phyloP scores from a whole-genome alignment of 352 stramenopile species.

The Nothophytophthora sp. region DNA sequence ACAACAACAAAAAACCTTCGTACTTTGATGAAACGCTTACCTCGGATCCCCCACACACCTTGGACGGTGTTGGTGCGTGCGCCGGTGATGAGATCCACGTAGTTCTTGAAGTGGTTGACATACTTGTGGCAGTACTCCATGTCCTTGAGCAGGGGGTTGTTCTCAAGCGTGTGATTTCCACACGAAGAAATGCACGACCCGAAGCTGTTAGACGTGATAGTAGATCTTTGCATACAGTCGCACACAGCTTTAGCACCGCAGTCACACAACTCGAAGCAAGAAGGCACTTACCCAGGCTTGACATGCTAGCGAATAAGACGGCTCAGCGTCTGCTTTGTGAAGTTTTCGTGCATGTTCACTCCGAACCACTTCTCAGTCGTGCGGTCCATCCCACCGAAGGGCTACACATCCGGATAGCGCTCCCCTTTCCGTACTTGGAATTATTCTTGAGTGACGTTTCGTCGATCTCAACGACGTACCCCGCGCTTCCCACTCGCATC shows the following conservation, averaged over 20 bases:
- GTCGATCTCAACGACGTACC: slow-evolving; percentile 32
- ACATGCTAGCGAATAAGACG: slow-evolving; percentile 11
- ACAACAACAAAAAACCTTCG: not conserved
- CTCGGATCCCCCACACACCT: slow-evolving; percentile 11
- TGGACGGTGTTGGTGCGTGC: slow-evolving; percentile 27
- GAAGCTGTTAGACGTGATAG: slow-evolving; percentile 25
- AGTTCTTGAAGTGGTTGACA: slow-evolving; percentile 25
- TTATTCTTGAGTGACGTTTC: slow-evolving; percentile 30
- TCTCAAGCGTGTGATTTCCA: slow-evolving; percentile 18
- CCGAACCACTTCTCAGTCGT: slow-evolving; percentile 26
- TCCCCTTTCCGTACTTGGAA: slow-evolving; percentile 21
- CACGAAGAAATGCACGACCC: slow-evolving; percentile 15
- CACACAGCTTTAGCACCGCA: not conserved
- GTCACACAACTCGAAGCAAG: not conserved
- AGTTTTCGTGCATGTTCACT: slow-evolving; percentile 12
- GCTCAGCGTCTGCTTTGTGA: slow-evolving; percentile 19
- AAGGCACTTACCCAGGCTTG: slow-evolving; percentile 3
- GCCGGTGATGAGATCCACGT: slow-evolving; percentile 11
- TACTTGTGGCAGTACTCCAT: slow-evolving; percentile 19
- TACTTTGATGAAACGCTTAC: slow-evolving; percentile 16
- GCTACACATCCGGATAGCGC: slow-evolving; percentile 23
- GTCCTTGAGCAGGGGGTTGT: slow-evolving; percentile 8
- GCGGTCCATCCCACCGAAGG: slow-evolving; percentile 28
- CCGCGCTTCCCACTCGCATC: slow-evolving; percentile 6
- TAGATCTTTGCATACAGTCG: not conserved